Evolutionary conservation across 2,329 filamentous ascomycete species (phyloP).

Genomic region (Tolypocladium inflatum): DNA sequence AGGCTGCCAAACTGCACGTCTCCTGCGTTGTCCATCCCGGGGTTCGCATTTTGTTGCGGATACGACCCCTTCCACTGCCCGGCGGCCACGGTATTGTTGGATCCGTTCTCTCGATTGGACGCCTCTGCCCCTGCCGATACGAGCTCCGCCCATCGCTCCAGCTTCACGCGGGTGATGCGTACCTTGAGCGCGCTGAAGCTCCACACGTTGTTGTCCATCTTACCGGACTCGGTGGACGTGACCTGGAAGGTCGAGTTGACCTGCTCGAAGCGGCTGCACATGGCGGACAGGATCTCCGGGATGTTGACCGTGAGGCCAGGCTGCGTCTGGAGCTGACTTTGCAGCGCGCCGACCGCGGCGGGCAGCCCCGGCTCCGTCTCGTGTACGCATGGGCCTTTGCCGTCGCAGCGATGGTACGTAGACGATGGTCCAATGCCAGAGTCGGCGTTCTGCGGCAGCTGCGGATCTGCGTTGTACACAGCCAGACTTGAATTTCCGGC

Average conservation of each 20-base stretch:
- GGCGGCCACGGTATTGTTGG: not conserved
- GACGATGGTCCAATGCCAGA: not conserved
- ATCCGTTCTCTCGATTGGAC: constrained; percentile 7
- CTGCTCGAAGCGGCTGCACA: constrained; percentile 33
- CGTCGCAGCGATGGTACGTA: constrained; percentile 1
- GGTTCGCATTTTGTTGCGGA: constrained; percentile 4
- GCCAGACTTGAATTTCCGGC: constrained; percentile 8
- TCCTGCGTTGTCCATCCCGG: constrained; percentile 2
- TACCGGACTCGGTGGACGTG: constrained; percentile 18
- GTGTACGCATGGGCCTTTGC: constrained; percentile 11
- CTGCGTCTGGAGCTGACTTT: constrained; percentile 31
- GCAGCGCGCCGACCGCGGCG: constrained; percentile 28
- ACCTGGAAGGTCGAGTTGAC: constrained; percentile 26
- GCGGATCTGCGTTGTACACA: constrained; percentile 13
- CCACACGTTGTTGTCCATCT: constrained; percentile 36
- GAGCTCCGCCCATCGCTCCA: constrained; percentile 37
- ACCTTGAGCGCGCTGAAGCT: constrained; percentile 38
- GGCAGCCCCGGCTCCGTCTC: constrained; percentile 28
- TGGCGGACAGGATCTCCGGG: constrained; percentile 27
- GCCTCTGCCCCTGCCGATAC: constrained; percentile 26
- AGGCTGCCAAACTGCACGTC: constrained; percentile 8
- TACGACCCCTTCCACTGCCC: constrained; percentile 8
- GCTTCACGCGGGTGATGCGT: constrained; percentile 33
- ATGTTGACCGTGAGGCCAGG: constrained; percentile 36
- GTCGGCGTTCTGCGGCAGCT: constrained; percentile 8